Base-by-base conservation (phyloP, 2,329 filamentous ascomycete species). In the Botrytis porri region DNA sequence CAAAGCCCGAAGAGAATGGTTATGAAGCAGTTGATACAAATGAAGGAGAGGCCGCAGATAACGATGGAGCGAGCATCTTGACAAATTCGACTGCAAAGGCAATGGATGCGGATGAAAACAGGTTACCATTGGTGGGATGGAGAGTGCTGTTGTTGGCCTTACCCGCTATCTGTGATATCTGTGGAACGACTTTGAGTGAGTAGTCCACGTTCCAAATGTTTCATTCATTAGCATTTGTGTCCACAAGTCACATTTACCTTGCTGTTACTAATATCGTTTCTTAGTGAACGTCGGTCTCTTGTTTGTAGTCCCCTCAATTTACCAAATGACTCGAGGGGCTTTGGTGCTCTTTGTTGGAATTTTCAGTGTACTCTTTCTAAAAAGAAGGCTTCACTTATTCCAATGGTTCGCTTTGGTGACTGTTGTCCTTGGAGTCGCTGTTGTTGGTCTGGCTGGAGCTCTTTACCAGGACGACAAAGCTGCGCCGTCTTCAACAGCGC, bases 321-420 rank as follows among this genome's bases (percentile, higher is more conserved):
- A 98, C 83, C 96, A 99, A 84, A 99, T 99, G 96, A 98, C 95
- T 1, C 88, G 96, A 74, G 96, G 96, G 14, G 96, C 96, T 0
- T 86, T 99, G 60, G 95, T 99, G 4, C 87, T 99, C 10, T 99
- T 99, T 78, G 96, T 99, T 32, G 96, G 96, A 0, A 84, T 98
- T 0, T 98, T 99, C 84, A 97, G 94, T 80, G 95, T 99, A 41
- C 79, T 97, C 20, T 98, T 99, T 82, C 85, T 99, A 73, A 91
- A 89, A 79, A 89, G 94, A 65, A 91, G 89, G 77, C 86, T 99
- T 48, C 88, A 90, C 75, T 81, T 92, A n/a, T 98, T 95, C 85
- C 96, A 99, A 82, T 99, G 96, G 96, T 84, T 93, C 73, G 93
- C 94, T 9, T 88, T 99, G 8, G 87, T 95, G 69, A 90, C 97